Evolutionary conservation across 208 protist species (phyloP).

Genomic region (Crithidia expoeki): DNA sequence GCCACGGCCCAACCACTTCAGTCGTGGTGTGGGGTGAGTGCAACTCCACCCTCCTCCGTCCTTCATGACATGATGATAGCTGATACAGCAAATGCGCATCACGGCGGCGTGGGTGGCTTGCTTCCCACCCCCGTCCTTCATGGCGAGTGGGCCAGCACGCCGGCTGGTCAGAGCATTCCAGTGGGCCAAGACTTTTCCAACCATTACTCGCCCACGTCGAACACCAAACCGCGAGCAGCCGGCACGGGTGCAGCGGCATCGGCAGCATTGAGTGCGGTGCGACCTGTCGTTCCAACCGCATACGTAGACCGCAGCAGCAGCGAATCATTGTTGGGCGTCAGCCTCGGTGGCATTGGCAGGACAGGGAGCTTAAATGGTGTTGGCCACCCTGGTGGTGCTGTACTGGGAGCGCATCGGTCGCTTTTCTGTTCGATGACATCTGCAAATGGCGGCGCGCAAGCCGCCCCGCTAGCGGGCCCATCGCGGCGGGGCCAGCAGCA

Average conservation of each 20-base stretch:
- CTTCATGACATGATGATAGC: background rate
- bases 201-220: background rate
- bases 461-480: background rate
- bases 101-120: background rate
- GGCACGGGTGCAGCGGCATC: background rate
- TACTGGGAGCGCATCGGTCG: background rate
- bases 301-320: conserved; percentile 18
- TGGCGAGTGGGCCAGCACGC: conserved; percentile 11
- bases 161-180: conserved; percentile 16
- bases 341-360: background rate
- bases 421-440: conserved; percentile 7
- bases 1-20: background rate
- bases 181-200: conserved; percentile 19
- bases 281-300: background rate
- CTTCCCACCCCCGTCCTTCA: conserved; percentile 8
- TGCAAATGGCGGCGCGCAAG: background rate
- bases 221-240: background rate
- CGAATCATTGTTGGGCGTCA: background rate
- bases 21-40: conserved; percentile 16
- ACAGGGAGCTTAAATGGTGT: background rate
- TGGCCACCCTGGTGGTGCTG: background rate
- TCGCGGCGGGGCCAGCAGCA: conserved; percentile 12
- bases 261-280: background rate
- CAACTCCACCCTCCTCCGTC: conserved; percentile 5
- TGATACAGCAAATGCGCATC: conserved; percentile 2